A percentile compares a stretch with the other conserved stretches of the same genome.
Conservation (phyloP, 208 protist species). For the Leishmania tarentolae region DNA sequence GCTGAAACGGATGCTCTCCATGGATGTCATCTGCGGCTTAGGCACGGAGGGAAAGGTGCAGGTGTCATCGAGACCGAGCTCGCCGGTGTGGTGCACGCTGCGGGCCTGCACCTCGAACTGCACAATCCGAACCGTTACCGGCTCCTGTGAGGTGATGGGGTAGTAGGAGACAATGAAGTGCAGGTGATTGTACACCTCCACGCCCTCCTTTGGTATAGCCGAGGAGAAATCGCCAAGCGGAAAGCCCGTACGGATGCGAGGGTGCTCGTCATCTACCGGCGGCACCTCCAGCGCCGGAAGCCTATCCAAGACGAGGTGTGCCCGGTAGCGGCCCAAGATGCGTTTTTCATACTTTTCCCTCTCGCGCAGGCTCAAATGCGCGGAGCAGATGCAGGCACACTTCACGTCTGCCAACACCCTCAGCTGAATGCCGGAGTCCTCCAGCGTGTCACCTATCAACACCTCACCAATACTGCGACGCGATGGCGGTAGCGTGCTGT, state of each 20-base stretch:
- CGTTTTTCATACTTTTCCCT: constrained; percentile 27
- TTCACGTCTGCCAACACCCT: background rate
- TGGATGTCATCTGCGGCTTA: background rate
- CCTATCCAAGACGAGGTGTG: constrained; percentile 60
- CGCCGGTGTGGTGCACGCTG: constrained; percentile 29
- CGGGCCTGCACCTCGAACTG: constrained; percentile 43
- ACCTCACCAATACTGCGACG: constrained; percentile 25
- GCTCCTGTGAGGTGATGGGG: background rate
- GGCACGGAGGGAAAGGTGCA: background rate
- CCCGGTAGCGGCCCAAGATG: constrained; percentile 52
- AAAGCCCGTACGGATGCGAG: constrained; percentile 15
- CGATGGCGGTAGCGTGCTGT: background rate
- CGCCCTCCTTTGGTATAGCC: background rate
- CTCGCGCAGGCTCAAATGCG: background rate
- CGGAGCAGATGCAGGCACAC: constrained; percentile 17
- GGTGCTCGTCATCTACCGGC: background rate
- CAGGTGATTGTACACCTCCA: constrained; percentile 67
- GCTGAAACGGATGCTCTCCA: constrained; percentile 38
- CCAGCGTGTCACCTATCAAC: constrained; percentile 23
- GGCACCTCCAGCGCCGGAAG: constrained; percentile 43
- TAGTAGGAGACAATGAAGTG: constrained; percentile 64
- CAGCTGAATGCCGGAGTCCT: constrained; percentile 16
- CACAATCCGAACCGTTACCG: constrained; percentile 37
- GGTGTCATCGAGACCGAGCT: constrained; percentile 2
- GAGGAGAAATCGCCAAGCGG: constrained; percentile 8